Evolutionary conservation across 1,139 yeast genomes (phyloP).

Genomic region (Hemisphaericaspora lyxosophila): DNA sequence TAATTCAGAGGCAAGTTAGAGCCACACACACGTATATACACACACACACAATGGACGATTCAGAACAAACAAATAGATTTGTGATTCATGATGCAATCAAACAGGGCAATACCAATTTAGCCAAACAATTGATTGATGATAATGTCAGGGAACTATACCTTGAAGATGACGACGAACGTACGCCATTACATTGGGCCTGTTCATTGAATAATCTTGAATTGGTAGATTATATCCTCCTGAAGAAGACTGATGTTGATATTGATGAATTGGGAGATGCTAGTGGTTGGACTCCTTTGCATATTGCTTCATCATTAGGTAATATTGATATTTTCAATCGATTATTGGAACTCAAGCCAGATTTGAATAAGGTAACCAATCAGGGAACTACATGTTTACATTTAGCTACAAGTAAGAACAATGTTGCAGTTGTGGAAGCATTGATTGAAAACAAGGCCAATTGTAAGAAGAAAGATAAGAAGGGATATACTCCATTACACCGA

Average conservation of each 20-base stretch:
- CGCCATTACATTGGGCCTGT: slow-evolving; percentile 89
- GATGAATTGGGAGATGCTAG: slow-evolving; percentile 70
- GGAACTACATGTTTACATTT: slow-evolving; percentile 79
- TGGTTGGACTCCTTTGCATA: slow-evolving; percentile 89
- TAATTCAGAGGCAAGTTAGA: no score
- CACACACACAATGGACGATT: slow-evolving; percentile 5
- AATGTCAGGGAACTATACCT: slow-evolving; percentile 46
- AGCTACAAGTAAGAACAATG: slow-evolving; percentile 70
- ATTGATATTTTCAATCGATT: slow-evolving; percentile 46
- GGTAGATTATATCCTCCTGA: slow-evolving; percentile 46
- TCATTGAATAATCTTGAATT: slow-evolving; percentile 59
- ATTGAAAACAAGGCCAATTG: slow-evolving; percentile 59
- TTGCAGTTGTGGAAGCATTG: slow-evolving; percentile 51
- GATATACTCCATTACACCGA: slow-evolving; percentile 71
- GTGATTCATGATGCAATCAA: slow-evolving; percentile 60
- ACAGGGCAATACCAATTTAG: slow-evolving; percentile 52
- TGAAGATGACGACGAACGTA: slow-evolving; percentile 73
- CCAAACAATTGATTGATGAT: slow-evolving; percentile 46
- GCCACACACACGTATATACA: no score
- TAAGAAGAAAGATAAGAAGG: slow-evolving; percentile 63
- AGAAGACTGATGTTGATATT: slow-evolving; percentile 49
- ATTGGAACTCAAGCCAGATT: slow-evolving; percentile 36
- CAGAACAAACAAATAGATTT: slow-evolving; percentile 16
- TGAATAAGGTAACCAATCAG: slow-evolving; percentile 52
- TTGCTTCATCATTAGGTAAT: slow-evolving; percentile 75